Conservation (phyloP, 108 stramenopile species). For the Bacterosira constricta region DNA sequence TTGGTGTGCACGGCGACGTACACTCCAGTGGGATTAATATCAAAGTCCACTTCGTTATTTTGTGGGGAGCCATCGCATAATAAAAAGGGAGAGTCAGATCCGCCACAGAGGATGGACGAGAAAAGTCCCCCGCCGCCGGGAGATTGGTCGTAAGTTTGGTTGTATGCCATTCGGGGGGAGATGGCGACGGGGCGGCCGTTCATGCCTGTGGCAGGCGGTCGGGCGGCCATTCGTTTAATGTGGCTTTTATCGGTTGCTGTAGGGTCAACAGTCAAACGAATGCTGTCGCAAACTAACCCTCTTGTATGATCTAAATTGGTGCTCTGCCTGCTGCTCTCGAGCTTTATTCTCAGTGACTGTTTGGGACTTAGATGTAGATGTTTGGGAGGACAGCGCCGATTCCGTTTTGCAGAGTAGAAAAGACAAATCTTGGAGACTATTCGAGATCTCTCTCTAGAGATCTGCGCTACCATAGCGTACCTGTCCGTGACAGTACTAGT, state of each 20-base stretch:
- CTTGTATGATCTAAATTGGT: too few species aligned
- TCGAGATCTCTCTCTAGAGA: too few species aligned
- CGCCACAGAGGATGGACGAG: conserved; percentile 24
- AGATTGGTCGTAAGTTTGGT: not conserved
- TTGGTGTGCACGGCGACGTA: conserved; percentile 74
- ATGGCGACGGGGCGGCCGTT: not conserved
- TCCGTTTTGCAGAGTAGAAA: too few species aligned
- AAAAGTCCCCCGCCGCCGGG: not conserved
- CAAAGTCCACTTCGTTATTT: conserved; percentile 56
- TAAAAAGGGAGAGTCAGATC: not conserved
- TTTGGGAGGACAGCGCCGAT: too few species aligned
- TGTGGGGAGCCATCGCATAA: not conserved
- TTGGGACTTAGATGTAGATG: too few species aligned
- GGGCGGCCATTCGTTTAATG: not conserved
- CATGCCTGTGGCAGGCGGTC: not conserved
- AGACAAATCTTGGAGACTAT: too few species aligned
- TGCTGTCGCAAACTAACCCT: conserved; percentile 9
- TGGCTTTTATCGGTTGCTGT: conserved; percentile 3
- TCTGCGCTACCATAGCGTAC: too few species aligned
- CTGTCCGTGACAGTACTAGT: too few species aligned
- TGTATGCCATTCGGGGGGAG: not conserved
- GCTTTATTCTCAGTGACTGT: too few species aligned
- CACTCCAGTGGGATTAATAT: conserved; percentile 59
- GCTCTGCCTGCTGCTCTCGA: too few species aligned
- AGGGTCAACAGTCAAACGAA: conserved; percentile 5